These are phyloP conservation scores for Ascocoryne sarcoides DNA, from an alignment of 2,329 filamentous ascomycete species.

Conservation along the genomic window DNA sequence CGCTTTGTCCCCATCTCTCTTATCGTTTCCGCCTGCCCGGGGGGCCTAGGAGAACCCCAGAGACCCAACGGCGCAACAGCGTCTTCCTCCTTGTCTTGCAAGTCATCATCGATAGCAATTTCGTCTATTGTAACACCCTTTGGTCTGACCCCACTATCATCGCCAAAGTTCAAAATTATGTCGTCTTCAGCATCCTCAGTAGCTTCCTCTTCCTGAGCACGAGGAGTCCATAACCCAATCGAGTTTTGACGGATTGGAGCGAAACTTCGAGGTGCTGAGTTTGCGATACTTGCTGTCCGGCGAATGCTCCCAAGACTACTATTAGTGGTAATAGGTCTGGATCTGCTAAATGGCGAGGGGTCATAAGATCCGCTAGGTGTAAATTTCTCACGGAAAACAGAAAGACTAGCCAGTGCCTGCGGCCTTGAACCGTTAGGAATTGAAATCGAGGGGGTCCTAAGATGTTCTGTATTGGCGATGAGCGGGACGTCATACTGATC, in stretches of 20 bases:
- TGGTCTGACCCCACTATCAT: constrained; percentile 16
- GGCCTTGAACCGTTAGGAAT: constrained; percentile 30
- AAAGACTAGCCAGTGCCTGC: constrained; percentile 24
- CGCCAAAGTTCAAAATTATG: constrained; percentile 44
- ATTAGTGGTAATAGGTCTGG: constrained; percentile 12
- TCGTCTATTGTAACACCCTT: neutral
- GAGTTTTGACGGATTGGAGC: constrained; percentile 28
- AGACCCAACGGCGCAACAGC: constrained; percentile 33
- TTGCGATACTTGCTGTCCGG: constrained; percentile 24
- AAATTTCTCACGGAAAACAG: constrained; percentile 22
- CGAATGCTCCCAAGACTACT: constrained; percentile 27
- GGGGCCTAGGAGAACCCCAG: constrained; percentile 38
- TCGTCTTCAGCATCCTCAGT: constrained; percentile 33
- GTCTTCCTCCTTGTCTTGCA: constrained; percentile 19
- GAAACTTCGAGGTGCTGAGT: constrained; percentile 16
- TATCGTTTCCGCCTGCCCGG: constrained; percentile 37
- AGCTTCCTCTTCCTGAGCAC: constrained; percentile 35
- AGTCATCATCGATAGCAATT: constrained; percentile 2
- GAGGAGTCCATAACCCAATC: constrained; percentile 39
- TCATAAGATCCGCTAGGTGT: constrained; percentile 24
- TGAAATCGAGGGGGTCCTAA: constrained; percentile 38
- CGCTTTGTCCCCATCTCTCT: constrained; percentile 42
- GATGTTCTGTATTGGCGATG: constrained; percentile 66
- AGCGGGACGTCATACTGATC: constrained; percentile 66
- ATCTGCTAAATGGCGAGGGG: constrained; percentile 24